phyloP scores from a whole-genome alignment of 495 filamentous ascomycete genomes.

The Pyrenula aspistea region DNA sequence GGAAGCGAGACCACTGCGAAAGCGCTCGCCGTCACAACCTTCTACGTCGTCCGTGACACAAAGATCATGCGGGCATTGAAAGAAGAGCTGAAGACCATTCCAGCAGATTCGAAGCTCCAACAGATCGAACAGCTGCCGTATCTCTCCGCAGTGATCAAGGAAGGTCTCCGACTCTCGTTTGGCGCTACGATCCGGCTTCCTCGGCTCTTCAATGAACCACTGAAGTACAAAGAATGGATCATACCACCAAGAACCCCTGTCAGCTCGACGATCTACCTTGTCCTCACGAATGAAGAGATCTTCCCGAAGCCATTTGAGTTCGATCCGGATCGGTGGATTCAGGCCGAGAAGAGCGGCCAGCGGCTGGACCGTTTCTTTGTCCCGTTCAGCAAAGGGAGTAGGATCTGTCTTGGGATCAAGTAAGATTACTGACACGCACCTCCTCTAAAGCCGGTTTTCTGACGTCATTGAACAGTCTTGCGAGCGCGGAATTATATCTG shows the following conservation, averaged over 20 bases:
- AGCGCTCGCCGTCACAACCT: slow-evolving; percentile 14
- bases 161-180: slow-evolving; percentile 27
- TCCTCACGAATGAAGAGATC: slow-evolving; percentile 26
- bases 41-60: slow-evolving; percentile 15
- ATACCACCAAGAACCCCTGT: slow-evolving; percentile 23
- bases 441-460: background rate
- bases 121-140: slow-evolving; percentile 24
- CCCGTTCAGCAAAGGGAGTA: slow-evolving; percentile 13
- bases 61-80: slow-evolving; percentile 8
- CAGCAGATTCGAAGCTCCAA: slow-evolving; percentile 2
- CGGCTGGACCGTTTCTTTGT: slow-evolving; percentile 14
- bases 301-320: slow-evolving; percentile 29
- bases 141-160: slow-evolving; percentile 22
- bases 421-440: too few species aligned
- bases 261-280: slow-evolving; percentile 23
- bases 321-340: slow-evolving; percentile 32
- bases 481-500: slow-evolving; percentile 22
- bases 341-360: slow-evolving; percentile 6
- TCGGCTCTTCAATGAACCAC: slow-evolving; percentile 16
- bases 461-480: slow-evolving; percentile 12
- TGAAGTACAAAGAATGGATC: slow-evolving; percentile 18
- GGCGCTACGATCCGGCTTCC: slow-evolving; percentile 20
- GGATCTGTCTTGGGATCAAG: slow-evolving; percentile 20
- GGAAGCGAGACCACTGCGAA: slow-evolving; percentile 24
- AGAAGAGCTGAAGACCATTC: slow-evolving; percentile 18